Percentiles rank a stretch among this genome's conserved stretches.
Evolutionary conservation across 176 grass and related monocot genomes (phyloP).

Genomic region (Aegilops umbellulata): DNA sequence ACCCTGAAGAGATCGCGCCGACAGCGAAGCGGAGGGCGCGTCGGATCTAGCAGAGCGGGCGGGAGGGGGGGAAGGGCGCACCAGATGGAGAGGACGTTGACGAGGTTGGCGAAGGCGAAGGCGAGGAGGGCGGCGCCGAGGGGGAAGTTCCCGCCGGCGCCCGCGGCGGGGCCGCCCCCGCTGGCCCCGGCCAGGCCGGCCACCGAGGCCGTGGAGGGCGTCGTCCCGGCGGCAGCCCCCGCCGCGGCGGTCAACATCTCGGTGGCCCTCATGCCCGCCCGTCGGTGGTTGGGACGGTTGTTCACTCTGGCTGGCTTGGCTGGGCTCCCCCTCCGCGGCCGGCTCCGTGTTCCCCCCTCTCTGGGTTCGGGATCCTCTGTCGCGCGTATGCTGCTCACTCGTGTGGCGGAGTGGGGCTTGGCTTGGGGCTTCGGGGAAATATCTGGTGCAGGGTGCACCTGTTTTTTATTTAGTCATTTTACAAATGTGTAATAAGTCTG

Average conservation of each 20-base stretch:
- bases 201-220: constrained; percentile 27
- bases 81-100: constrained; percentile 88
- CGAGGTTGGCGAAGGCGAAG: constrained; percentile 68
- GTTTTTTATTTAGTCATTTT: too few species aligned
- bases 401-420: too few species aligned
- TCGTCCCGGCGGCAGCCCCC: constrained; percentile 12
- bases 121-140: constrained; percentile 72
- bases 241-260: constrained; percentile 63
- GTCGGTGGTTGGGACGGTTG: background rate
- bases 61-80: constrained; percentile 16
- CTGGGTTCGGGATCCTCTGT: background rate
- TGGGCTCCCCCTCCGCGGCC: too few species aligned
- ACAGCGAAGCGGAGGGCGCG: background rate
- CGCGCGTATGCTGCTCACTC: background rate
- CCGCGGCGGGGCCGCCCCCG: background rate
- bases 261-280: constrained; percentile 37
- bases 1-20: constrained; percentile 5
- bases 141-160: constrained; percentile 50
- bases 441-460: too few species aligned
- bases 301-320: constrained; percentile 10
- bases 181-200: constrained; percentile 24
- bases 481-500: too few species aligned
- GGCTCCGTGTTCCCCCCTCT: background rate
- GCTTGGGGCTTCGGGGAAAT: too few species aligned
- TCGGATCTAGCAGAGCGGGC: constrained; percentile 20